These are phyloP conservation scores for Erodium maritimum DNA, from an alignment of 345 rosid genomes.

Conservation along the genomic window DNA sequence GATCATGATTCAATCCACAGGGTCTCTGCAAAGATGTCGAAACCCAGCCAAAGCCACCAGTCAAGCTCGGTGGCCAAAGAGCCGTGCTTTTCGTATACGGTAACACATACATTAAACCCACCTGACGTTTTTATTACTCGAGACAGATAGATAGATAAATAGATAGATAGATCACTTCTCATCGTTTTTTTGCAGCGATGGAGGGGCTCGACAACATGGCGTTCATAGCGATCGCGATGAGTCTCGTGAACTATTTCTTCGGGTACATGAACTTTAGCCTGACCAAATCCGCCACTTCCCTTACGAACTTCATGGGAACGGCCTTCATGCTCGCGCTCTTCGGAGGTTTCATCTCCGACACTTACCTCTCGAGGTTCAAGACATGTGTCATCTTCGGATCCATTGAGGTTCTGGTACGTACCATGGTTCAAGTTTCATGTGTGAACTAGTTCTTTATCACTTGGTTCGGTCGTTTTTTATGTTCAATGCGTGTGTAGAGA, in stretches of 20 bases:
- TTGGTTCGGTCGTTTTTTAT: no score
- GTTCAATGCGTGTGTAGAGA: no score
- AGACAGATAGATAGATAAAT: no score
- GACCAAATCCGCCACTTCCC: constrained; percentile 47
- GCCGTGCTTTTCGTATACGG: constrained; percentile 45
- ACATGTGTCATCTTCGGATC: constrained; percentile 42
- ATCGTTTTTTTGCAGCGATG: constrained; percentile 21
- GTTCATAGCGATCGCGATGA: constrained; percentile 30
- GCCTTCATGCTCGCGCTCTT: constrained; percentile 39
- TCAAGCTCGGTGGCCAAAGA: constrained; percentile 29
- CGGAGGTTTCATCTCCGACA: constrained; percentile 60
- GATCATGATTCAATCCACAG: constrained; percentile 10
- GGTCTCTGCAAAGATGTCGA: constrained; percentile 18
- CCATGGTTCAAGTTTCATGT: not conserved
- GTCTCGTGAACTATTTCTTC: constrained; percentile 42
- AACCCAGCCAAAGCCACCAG: constrained; percentile 15
- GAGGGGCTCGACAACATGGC: constrained; percentile 57
- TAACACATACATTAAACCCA: constrained; percentile 1
- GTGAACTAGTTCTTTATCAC: no score
- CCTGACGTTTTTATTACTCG: not conserved
- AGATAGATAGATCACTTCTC: no score
- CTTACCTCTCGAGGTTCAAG: constrained; percentile 49
- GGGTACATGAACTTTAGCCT: constrained; percentile 60
- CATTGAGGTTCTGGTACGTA: constrained; percentile 39
- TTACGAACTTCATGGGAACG: constrained; percentile 55